Evolutionary conservation across 768 basidiomycete species (phyloP), one percentile per base, ranked within the genome.

Genomic region (Asterophora parasitica): DNA sequence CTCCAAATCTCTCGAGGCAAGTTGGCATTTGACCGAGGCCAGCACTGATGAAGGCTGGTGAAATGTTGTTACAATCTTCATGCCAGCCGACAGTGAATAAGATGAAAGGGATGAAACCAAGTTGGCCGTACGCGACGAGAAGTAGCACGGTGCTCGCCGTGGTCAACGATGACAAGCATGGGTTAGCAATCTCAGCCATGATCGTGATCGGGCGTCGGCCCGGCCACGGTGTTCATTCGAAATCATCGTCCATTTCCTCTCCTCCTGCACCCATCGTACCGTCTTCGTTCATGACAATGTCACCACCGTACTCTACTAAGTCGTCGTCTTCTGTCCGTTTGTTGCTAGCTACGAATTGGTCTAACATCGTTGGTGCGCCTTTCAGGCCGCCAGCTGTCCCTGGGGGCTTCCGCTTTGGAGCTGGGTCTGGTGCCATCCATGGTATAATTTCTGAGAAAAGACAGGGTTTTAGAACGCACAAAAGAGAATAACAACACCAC

Each of bases 41-140:
- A 81, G 54, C 41, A 90, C 83, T 1, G 89, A 84, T 1, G 89
- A 85, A 2, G 88, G 76, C 4, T 74, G 75, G 61, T 90, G 86
- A 61, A 89, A 88, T 6, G 89, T 91, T 8, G 82, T 77, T 27
- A 90, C 74, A 51, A 89, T 60, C 63, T 76, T 79, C 75, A 77
- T 78, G 33, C 51, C 42, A 44, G 45, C 36, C 6, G 37, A 26
- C 7, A 13, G 26, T 17, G 19, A 34, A 17, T 31, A 42, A 26
- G 11, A 7, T 40, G 27, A 31, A 20, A 16, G 9, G 10, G 36
- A 32, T 23, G 20, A 23, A 10, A 47, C 3, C n/a, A 13, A 13
- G 44, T 7, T 30, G 23, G 52, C 26, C n/a, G n/a, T 34, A 23
- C 32, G 41, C 20, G 17, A 36, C 17, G 15, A 31, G 6, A 23